Conservation (phyloP, 139 green algal genomes). For the Raphidocelis subcapitata region DNA sequence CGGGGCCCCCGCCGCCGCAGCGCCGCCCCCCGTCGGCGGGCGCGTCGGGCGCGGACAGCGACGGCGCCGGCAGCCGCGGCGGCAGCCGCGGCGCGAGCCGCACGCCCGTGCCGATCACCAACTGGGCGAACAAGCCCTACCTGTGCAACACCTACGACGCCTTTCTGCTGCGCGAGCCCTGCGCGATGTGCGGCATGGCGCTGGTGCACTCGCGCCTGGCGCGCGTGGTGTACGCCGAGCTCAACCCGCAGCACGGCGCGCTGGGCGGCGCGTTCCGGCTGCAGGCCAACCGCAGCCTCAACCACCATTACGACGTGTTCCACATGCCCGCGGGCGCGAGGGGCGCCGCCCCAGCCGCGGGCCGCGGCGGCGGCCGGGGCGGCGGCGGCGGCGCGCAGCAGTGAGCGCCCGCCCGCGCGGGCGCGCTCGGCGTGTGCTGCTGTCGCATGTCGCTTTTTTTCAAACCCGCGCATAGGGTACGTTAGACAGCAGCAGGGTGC, state of each 20-base stretch:
- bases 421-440: too few relatives aligned
- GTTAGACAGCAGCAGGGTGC: too few relatives aligned
- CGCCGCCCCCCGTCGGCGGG: background rate
- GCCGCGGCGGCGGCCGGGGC: conserved; percentile 1
- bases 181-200: conserved; percentile 95
- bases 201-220: conserved; percentile 83
- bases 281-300: conserved; percentile 73
- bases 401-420: too few relatives aligned
- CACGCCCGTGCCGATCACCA: background rate
- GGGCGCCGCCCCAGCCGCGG: background rate
- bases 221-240: conserved; percentile 66
- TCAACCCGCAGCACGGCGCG: conserved; percentile 43
- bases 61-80: conserved; percentile 2
- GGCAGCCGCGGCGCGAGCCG: background rate
- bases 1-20: background rate
- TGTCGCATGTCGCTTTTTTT: too few relatives aligned
- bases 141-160: conserved; percentile 92
- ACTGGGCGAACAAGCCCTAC: conserved; percentile 63
- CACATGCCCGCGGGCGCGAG: conserved; percentile 33
- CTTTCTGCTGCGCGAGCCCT: conserved; percentile 88
- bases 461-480: too few relatives aligned
- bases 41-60: background rate
- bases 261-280: conserved; percentile 53
- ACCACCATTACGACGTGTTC: conserved; percentile 85
- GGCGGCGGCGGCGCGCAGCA: background rate